These are phyloP conservation scores for Amborella trichopoda DNA, from an alignment of 164 flowering plant genomes.

Conservation along the genomic window DNA sequence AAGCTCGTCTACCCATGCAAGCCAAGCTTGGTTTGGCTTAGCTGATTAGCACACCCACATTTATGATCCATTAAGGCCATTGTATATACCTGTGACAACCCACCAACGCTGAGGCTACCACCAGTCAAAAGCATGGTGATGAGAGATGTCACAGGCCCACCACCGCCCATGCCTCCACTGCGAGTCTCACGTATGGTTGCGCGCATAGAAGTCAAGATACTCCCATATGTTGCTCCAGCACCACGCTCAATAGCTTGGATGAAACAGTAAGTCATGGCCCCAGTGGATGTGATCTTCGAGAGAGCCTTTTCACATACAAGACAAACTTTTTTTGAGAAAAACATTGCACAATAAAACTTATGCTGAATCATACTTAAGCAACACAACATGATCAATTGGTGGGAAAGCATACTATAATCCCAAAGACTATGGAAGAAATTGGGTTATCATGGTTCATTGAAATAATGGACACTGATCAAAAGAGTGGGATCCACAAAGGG, in stretches of 20 bases:
- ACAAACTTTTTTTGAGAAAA: no score
- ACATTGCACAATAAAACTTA: no score
- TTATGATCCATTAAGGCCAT: neutral
- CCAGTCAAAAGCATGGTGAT: conserved; percentile 36
- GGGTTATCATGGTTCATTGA: no score
- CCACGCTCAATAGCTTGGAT: conserved; percentile 57
- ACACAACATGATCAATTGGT: no score
- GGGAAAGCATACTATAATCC: no score
- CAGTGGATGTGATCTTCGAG: conserved; percentile 26
- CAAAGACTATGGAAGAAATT: no score
- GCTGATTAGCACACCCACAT: neutral
- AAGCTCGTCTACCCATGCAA: neutral
- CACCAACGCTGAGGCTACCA: conserved; percentile 18
- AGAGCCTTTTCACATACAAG: conserved; percentile 28
- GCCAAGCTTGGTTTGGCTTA: neutral
- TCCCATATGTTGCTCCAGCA: conserved; percentile 57
- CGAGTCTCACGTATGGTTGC: conserved; percentile 26
- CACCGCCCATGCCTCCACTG: conserved; percentile 12
- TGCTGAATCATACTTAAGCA: no score
- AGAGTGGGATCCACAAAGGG: no score
- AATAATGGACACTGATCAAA: no score
- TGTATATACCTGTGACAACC: conserved; percentile 30
- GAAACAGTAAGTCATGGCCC: conserved; percentile 39
- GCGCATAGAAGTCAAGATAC: conserved; percentile 49
- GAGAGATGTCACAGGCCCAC: conserved; percentile 27